Evolutionary conservation across 2,329 filamentous ascomycete genomes (phyloP).

Genomic region (Phialophora chinensis): DNA sequence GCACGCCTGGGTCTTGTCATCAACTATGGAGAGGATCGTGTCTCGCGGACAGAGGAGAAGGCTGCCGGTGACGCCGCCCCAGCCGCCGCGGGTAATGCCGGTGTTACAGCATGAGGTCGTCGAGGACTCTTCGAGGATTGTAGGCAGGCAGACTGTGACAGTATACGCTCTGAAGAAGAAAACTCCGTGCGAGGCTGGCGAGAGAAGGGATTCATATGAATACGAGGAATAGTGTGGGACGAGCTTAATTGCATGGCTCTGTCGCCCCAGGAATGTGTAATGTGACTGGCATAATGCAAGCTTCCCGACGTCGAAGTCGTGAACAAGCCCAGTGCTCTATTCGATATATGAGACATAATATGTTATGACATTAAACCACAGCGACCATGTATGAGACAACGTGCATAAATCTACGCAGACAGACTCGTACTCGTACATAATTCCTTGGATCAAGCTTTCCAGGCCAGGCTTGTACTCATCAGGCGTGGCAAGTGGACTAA

Average conservation of each 20-base stretch:
- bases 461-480: background rate
- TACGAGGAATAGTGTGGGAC: background rate
- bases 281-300: background rate
- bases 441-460: background rate
- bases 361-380: too few relatives aligned
- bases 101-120: background rate
- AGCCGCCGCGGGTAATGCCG: background rate
- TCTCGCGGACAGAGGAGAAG: background rate
- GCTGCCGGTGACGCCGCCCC: background rate
- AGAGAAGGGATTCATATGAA: background rate
- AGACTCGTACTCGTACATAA: background rate
- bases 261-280: background rate
- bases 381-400: background rate
- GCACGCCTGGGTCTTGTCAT: slow-evolving; percentile 25
- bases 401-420: too few relatives aligned
- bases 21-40: slow-evolving; percentile 2
- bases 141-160: background rate
- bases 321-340: too few relatives aligned
- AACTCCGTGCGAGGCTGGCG: background rate
- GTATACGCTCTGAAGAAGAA: background rate
- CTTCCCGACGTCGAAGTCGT: background rate
- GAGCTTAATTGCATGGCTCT: background rate
- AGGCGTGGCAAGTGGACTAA: background rate
- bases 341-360: too few relatives aligned
- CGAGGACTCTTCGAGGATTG: background rate